A percentile compares a stretch with the other conserved stretches of the same genome.
These are phyloP conservation scores for Prunus padus DNA, from an alignment of 306 rosid species.

Conservation along the genomic window DNA sequence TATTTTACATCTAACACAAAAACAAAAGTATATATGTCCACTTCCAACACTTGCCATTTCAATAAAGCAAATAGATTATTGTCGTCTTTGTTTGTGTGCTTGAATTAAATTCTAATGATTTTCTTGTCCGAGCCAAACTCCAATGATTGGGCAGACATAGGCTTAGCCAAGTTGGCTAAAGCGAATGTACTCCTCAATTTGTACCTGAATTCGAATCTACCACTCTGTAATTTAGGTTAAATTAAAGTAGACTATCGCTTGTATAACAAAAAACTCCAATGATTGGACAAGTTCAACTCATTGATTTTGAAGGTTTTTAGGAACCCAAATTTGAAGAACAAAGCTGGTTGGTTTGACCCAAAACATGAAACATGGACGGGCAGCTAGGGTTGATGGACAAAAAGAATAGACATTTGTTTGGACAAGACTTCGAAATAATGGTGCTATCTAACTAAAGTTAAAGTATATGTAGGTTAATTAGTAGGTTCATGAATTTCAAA, in stretches of 20 bases:
- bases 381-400: background rate
- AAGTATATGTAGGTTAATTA: too few species aligned
- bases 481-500: background rate
- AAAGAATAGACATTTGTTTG: background rate
- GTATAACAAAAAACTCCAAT: background rate
- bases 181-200: too few species aligned
- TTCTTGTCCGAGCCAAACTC: background rate
- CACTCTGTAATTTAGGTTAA: rapidly evolving
- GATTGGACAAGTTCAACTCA: background rate
- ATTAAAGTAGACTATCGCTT: too few species aligned
- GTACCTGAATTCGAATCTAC: rapidly evolving
- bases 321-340: background rate
- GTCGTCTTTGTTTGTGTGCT: background rate
- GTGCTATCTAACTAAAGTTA: background rate
- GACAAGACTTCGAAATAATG: background rate
- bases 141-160: background rate
- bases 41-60: background rate
- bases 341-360: background rate
- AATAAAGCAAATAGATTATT: background rate
- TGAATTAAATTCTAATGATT: background rate
- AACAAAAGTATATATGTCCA: background rate
- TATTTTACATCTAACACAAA: background rate
- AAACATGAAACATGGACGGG: background rate
- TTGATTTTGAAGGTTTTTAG: background rate
- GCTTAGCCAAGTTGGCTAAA: too few species aligned